phyloP scores from a whole-genome alignment of 2,329 filamentous ascomycete species.

The Pseudogymnoascus sp. region DNA sequence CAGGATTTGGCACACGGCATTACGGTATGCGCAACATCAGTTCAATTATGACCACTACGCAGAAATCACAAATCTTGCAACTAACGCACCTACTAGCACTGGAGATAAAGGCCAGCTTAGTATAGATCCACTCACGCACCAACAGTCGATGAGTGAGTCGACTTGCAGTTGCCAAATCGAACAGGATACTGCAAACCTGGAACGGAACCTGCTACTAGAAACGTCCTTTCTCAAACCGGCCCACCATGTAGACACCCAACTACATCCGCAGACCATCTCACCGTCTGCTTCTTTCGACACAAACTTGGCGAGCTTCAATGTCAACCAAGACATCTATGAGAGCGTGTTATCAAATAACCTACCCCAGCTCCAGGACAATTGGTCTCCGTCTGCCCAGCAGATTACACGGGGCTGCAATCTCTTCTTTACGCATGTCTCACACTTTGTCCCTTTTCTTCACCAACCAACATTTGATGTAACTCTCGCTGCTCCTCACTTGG shows the following conservation, averaged over 20 bases:
- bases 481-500: slow-evolving; percentile 22
- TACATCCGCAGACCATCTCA: not conserved
- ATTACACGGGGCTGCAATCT: slow-evolving; percentile 29
- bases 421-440: slow-evolving; percentile 33
- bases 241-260: not conserved
- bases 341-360: slow-evolving; percentile 17
- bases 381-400: slow-evolving; percentile 29
- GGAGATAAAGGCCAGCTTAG: not conserved
- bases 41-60: not conserved
- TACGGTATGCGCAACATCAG: slow-evolving; percentile 6
- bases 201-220: slow-evolving; percentile 17
- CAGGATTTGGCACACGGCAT: slow-evolving; percentile 7
- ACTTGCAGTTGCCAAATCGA: slow-evolving; percentile 10
- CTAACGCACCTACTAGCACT: not conserved
- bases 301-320: slow-evolving; percentile 11
- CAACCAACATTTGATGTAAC: slow-evolving; percentile 31
- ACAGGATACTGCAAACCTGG: slow-evolving; percentile 18
- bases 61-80: not conserved
- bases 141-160: slow-evolving; percentile 13
- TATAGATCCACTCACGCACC: slow-evolving; percentile 5
- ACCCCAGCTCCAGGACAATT: slow-evolving; percentile 24
- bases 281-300: not conserved
- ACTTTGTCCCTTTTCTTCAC: slow-evolving; percentile 35
- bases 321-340: slow-evolving; percentile 13
- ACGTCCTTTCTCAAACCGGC: slow-evolving; percentile 16